Evolutionary conservation across 108 stramenopile genomes (phyloP).

Genomic region (Chaetoceros tenuissimus): DNA sequence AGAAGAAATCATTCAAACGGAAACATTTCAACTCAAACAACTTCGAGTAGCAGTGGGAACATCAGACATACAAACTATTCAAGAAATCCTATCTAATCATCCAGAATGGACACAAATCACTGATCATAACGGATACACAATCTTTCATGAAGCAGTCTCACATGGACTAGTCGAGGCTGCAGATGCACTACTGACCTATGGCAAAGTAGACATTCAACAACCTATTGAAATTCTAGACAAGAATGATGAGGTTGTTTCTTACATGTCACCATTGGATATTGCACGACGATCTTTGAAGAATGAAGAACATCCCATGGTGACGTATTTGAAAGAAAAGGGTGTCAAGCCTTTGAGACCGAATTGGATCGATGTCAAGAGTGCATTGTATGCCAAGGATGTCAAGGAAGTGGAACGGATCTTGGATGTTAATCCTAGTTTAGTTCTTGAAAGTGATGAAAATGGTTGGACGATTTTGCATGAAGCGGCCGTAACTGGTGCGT

Average conservation of each 20-base stretch:
- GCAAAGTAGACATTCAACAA: background rate
- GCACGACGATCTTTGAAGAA: background rate
- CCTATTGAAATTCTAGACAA: background rate
- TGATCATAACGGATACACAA: background rate
- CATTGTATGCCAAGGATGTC: too few species aligned
- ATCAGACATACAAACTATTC: background rate
- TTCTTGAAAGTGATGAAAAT: background rate
- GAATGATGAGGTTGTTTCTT: background rate
- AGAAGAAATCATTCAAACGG: background rate
- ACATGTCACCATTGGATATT: too few species aligned
- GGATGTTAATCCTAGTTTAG: background rate
- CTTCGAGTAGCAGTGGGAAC: background rate
- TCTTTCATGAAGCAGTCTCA: background rate
- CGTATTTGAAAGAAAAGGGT: background rate
- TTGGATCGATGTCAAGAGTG: too few species aligned
- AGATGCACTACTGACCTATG: background rate
- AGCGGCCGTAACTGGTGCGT: background rate
- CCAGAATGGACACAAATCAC: background rate
- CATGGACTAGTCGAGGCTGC: background rate
- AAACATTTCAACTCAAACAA: background rate
- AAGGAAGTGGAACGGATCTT: too few species aligned
- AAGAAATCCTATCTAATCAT: background rate
- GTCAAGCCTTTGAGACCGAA: background rate
- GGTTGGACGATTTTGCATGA: background rate
- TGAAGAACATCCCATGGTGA: background rate